Conservation (phyloP, 805 yeast genomes). For the Vanderwaltozyma yarrowii region DNA sequence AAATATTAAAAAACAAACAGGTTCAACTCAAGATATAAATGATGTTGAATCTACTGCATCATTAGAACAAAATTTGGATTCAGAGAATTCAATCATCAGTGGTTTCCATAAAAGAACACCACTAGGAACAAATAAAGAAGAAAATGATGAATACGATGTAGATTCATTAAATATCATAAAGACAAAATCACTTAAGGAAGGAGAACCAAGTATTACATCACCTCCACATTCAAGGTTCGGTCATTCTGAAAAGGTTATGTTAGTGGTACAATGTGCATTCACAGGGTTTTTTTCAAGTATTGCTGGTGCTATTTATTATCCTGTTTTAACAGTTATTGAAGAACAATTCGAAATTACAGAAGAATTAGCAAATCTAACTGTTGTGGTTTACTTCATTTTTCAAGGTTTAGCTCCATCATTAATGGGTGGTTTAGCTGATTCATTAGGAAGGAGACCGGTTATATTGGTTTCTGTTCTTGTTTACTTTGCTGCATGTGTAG, state of each 20-base stretch:
- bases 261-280: slow-evolving; percentile 34
- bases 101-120: no score
- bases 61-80: no score
- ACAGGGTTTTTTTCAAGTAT: slow-evolving; percentile 60
- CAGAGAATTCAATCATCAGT: no score
- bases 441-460: slow-evolving; percentile 62
- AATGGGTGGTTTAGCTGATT: slow-evolving; percentile 59
- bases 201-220: background rate
- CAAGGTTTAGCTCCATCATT: slow-evolving; percentile 73
- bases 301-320: slow-evolving; percentile 72
- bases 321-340: slow-evolving; percentile 55
- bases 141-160: no score
- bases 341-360: slow-evolving; percentile 43
- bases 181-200: background rate
- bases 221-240: slow-evolving; percentile 38
- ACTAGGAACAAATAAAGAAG: no score
- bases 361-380: slow-evolving; percentile 54
- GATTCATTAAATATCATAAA: background rate
- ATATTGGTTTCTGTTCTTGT: slow-evolving; percentile 43
- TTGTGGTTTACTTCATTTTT: slow-evolving; percentile 63
- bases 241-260: slow-evolving; percentile 30
- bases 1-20: no score
- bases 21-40: no score
- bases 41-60: no score
- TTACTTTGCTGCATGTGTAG: slow-evolving; percentile 54